Evolutionary conservation across 352 stramenopile species (phyloP), one percentile per base, ranked within the genome.

Genomic region (Phytopythium boreale): DNA sequence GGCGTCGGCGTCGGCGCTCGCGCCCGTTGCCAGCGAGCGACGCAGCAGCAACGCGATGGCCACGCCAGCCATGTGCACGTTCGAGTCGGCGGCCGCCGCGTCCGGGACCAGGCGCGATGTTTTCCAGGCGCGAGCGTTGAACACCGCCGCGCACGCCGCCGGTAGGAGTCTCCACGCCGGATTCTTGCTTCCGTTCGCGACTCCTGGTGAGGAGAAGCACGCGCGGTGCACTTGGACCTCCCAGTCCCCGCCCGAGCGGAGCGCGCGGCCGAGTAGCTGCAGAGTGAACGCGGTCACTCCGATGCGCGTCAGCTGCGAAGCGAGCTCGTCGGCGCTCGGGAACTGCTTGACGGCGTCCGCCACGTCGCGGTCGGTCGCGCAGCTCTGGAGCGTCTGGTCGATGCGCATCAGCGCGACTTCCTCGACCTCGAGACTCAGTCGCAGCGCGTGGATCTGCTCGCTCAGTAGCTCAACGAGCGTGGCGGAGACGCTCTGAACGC

Each of bases 11-110:
- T 15, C 44, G 0, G 22, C 22, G 44, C 10, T 15, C 11, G 4
- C 37, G 20, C 19, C 7, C 43, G 12, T 8, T 24, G 44, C 44
- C n/a, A 51, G 44, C 44, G 44, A 51, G 5, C 44, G 44, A 24
- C 44, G 53, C 6, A 87, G 53, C 44, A 87, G 58, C 12, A 68
- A 53, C 27, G 60, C 61, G 62, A 84, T 72, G 11, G 77, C 81
- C 1, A 70, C 47, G 15, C 68, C 73, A 55, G 77, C 65, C 61
- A 87, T 59, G 63, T 89, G 82, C 37, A 70, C 74, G 34, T 90
- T 90, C 24, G 70, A 87, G 47, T 82, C 69, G 0, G 68, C 76
- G 2, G 78, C 76, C 36, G 83, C 77, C 2, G 71, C 43, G n/a
- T 22, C 77, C 11, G 79, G 79, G 9, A 90, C 61, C 47, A 90